phyloP scores from a whole-genome alignment of 2,329 filamentous ascomycete genomes.

The Emmonsia crescens region DNA sequence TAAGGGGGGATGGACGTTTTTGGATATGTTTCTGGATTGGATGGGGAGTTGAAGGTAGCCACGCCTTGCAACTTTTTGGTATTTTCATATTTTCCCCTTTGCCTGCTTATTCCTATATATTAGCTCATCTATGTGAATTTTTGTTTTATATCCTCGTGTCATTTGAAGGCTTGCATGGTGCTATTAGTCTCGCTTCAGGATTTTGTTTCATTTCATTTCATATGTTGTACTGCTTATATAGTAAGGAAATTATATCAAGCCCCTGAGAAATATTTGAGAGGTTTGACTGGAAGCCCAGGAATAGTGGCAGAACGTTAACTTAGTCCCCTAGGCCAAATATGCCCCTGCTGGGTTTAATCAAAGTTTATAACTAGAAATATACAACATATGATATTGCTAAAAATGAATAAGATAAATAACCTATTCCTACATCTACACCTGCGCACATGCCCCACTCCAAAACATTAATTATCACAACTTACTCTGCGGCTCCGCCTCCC shows the following conservation, averaged over 20 bases:
- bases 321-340: background rate
- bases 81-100: background rate
- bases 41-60: background rate
- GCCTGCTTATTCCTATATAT: background rate
- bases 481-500: constrained; percentile 28
- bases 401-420: background rate
- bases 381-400: background rate
- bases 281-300: too few species aligned
- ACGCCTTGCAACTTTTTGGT: background rate
- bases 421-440: background rate
- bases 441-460: background rate
- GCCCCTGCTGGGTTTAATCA: background rate
- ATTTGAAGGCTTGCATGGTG: background rate
- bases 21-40: background rate
- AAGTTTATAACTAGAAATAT: background rate
- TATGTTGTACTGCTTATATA: background rate
- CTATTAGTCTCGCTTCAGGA: background rate
- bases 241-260: background rate
- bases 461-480: constrained; percentile 34
- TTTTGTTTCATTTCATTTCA: background rate
- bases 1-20: background rate
- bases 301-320: background rate
- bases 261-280: background rate
- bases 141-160: background rate
- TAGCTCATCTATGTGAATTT: background rate